Evolutionary conservation across 495 filamentous ascomycete species (phyloP).

Genomic region (Aspergillus campestris): DNA sequence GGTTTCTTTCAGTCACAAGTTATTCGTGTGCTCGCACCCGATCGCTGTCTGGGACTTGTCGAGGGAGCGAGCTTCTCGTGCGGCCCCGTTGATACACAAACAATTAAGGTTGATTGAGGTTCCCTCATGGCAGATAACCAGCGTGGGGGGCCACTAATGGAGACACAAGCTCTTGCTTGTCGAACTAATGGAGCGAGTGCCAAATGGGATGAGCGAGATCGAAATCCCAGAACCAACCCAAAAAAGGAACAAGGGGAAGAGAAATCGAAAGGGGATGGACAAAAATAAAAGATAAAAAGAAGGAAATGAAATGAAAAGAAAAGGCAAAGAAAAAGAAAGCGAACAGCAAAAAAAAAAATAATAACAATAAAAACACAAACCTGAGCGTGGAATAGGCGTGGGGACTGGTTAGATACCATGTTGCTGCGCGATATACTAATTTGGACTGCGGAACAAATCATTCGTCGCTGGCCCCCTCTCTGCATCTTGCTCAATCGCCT

Average conservation of each 20-base stretch:
- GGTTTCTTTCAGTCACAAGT: no score
- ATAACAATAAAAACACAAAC: not conserved
- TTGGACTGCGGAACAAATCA: conserved; percentile 6
- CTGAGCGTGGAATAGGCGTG: conserved; percentile 1
- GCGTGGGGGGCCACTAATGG: conserved; percentile 1
- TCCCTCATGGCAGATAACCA: conserved; percentile 2
- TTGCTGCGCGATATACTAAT: conserved; percentile 9
- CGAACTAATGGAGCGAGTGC: not conserved
- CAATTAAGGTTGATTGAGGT: conserved; percentile 15
- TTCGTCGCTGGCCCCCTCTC: not conserved
- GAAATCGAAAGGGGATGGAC: not conserved
- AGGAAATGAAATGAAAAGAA: not conserved
- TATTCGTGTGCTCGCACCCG: conserved; percentile 1
- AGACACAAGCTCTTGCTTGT: not conserved
- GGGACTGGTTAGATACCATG: conserved; percentile 7
- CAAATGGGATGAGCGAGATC: conserved; percentile 2
- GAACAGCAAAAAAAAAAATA: conserved; percentile 1
- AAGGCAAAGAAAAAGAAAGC: not conserved
- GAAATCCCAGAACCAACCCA: not conserved
- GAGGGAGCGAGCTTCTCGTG: not conserved
- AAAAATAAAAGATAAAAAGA: conserved; percentile 3
- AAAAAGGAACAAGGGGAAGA: not conserved
- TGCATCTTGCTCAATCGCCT: not conserved
- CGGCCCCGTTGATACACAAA: conserved; percentile 3
- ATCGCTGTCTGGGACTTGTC: conserved; percentile 7